Conservation (phyloP, 2,329 filamentous ascomycete species). For the Neoarthrinium moseri region DNA sequence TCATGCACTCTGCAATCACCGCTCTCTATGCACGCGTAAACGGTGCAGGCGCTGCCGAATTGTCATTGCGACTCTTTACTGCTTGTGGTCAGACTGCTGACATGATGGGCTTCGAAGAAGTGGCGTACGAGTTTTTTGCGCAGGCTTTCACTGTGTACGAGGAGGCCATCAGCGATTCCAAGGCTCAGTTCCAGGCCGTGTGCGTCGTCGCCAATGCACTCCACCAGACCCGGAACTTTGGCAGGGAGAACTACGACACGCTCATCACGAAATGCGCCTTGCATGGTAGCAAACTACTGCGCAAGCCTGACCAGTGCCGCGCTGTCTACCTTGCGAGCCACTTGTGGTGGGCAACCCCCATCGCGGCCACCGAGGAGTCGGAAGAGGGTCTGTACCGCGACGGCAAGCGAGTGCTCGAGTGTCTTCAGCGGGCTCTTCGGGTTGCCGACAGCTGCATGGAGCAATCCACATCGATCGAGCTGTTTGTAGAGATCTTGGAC, state of each 20-base stretch:
- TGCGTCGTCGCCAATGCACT: slow-evolving; percentile 89
- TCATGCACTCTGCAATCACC: slow-evolving; percentile 86
- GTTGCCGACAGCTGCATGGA: slow-evolving; percentile 99
- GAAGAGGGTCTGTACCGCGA: slow-evolving; percentile 86
- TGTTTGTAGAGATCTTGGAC: slow-evolving; percentile 98
- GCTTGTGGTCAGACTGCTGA: slow-evolving; percentile 91
- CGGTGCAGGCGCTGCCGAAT: slow-evolving; percentile 73
- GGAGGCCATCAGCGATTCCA: slow-evolving; percentile 90
- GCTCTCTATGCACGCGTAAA: slow-evolving; percentile 85
- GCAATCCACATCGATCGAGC: slow-evolving; percentile 90
- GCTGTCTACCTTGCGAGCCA: slow-evolving; percentile 96
- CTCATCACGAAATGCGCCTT: slow-evolving; percentile 96
- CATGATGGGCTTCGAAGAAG: slow-evolving; percentile 88
- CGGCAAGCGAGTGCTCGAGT: slow-evolving; percentile 94
- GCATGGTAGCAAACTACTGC: slow-evolving; percentile 93
- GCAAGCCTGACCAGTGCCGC: slow-evolving; percentile 96
- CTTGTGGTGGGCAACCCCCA: slow-evolving; percentile 95
- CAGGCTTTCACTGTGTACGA: slow-evolving; percentile 98
- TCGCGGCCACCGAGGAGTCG: slow-evolving; percentile 72
- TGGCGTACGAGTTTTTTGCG: slow-evolving; percentile 96
- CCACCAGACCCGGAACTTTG: slow-evolving; percentile 85
- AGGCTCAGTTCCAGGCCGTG: slow-evolving; percentile 96
- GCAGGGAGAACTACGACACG: slow-evolving; percentile 97
- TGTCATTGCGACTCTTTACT: slow-evolving; percentile 86
- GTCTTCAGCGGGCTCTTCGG: slow-evolving; percentile 88